Conservation (phyloP, 164 flowering plant genomes). For the Nymphaea thermarum region DNA sequence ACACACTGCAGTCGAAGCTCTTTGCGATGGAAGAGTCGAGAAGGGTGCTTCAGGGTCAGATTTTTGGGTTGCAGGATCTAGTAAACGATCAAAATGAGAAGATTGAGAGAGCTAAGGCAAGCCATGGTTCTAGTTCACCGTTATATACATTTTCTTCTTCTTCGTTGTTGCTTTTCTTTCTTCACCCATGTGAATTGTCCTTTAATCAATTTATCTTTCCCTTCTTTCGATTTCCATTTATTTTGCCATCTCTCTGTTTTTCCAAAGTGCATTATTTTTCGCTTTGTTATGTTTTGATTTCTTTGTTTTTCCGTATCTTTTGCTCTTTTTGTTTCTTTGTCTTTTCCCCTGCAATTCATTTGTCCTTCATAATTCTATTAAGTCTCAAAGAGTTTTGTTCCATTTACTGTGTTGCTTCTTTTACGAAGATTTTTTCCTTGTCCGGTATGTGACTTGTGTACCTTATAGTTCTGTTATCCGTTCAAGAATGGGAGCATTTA, state of each 20-base stretch:
- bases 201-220: background rate
- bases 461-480: no score
- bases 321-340: background rate
- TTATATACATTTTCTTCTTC: background rate
- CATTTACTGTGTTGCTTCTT: slow-evolving; percentile 1
- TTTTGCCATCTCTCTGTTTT: no score
- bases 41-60: slow-evolving; percentile 32
- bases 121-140: slow-evolving; percentile 3
- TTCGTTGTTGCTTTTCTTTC: background rate
- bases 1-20: slow-evolving; percentile 44
- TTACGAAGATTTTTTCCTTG: background rate
- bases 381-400: background rate
- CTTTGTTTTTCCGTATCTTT: no score
- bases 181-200: background rate
- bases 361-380: background rate
- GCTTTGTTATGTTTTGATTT: no score
- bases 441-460: background rate
- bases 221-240: background rate
- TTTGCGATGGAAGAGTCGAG: slow-evolving; percentile 39
- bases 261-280: no score
- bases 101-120: slow-evolving; percentile 61
- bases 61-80: slow-evolving; percentile 24
- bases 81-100: slow-evolving; percentile 54
- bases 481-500: no score
- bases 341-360: background rate